A percentile compares a stretch with the other conserved stretches of the same genome.
phyloP scores from a whole-genome alignment of 257 asterid genomes.

The Ophiorrhiza pumila region DNA sequence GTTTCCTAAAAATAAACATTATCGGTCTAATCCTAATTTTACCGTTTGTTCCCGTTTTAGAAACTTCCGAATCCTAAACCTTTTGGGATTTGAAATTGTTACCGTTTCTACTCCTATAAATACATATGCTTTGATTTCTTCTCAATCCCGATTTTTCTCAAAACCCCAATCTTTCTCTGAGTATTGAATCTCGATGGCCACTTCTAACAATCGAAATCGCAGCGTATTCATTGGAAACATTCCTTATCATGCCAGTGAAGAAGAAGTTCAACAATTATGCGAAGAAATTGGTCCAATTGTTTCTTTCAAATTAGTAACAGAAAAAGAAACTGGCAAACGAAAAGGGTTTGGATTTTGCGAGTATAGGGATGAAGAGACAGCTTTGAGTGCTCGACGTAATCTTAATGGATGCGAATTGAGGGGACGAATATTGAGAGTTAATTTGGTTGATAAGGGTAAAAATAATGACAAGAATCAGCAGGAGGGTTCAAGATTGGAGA shows the following conservation, averaged over 20 bases:
- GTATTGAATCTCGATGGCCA: constrained; percentile 33
- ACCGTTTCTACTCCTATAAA: too few relatives aligned
- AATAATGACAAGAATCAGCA: constrained; percentile 63
- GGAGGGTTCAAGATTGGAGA: too few relatives aligned
- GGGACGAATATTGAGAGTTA: constrained; percentile 86
- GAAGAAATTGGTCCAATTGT: constrained; percentile 96
- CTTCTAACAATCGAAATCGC: constrained; percentile 63
- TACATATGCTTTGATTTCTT: too few relatives aligned
- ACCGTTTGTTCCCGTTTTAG: too few relatives aligned
- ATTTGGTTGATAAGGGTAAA: constrained; percentile 86
- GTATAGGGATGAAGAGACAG: constrained; percentile 89
- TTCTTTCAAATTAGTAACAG: constrained; percentile 78
- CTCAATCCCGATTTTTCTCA: too few relatives aligned
- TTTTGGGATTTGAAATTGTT: too few relatives aligned
- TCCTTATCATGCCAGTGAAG: constrained; percentile 89
- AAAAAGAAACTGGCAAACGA: constrained; percentile 92
- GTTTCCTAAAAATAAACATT: too few relatives aligned
- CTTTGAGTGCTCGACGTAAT: constrained; percentile 86
- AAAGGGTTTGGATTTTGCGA: constrained; percentile 94
- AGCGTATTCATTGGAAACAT: constrained; percentile 71
- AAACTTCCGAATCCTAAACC: too few relatives aligned
- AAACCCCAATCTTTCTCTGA: too few relatives aligned
- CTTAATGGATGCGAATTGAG: constrained; percentile 82
- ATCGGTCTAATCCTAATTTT: too few relatives aligned
- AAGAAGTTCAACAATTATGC: constrained; percentile 70